Base-by-base conservation (phyloP, 2,329 filamentous ascomycete genomes). In the Geoglossum cookeanum region DNA sequence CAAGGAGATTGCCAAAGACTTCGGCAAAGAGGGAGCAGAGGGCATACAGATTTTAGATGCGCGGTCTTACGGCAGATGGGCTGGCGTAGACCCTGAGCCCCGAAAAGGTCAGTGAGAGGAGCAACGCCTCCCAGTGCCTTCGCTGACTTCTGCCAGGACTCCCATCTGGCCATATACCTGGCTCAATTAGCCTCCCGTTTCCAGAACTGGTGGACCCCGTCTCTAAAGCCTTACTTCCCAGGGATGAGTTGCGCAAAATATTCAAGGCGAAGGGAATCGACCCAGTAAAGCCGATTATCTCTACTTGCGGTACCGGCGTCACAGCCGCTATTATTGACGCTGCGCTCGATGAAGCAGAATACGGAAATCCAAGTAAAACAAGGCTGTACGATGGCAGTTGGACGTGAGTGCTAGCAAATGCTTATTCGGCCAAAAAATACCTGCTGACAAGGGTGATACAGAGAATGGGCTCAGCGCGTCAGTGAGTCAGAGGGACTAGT, bases 361-460 rank as follows among this genome's bases (percentile, higher is more conserved):
- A 81, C 66, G 86, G 85, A 1, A 74, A 79, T 3, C 70, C 78
- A 0, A 77, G 82, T 60, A 78, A 79, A 57, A 79, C 87, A 62
- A 83, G 78, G 66, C 76, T 98, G 27, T 98, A 98, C 65, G 92
- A 98, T 68, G 92, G 92, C 53, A 95, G 90, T 70, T 98, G 92
- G 92, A 97, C 92, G 78, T 94, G 75, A 81, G 86, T 84, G 44
- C 47, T 35, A 13, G n/a, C n/a, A 45, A 45, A 6, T 53, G 32
- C n/a, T 30, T 37, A 33, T 39, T 29, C 7, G 7, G 3, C 9
- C 29, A 2, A 8, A 17, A 53, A 33, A 17, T 56, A 32, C 44
- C 44, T 55, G 60, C 60, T 64, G 58, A 61, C 54, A n/a, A 32
- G 13, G n/a, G 8, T 52, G 49, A 42, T 53, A 22, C 37, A 74